These are phyloP conservation scores for Acanthamoeba triangularis DNA, from an alignment of 208 protist genomes.

Conservation along the genomic window DNA sequence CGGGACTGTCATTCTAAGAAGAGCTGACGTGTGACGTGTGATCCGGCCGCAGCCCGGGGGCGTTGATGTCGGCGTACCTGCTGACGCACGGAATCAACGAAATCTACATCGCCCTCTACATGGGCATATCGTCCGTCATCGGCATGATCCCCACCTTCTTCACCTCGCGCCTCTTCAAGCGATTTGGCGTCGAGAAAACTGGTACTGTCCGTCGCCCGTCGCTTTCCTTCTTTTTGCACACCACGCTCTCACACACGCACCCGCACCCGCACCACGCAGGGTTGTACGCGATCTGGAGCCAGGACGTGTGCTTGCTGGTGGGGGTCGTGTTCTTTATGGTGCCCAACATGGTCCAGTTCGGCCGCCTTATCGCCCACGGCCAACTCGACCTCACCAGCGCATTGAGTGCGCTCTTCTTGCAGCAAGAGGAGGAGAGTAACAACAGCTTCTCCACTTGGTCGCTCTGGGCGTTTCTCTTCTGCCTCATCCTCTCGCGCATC, in stretches of 20 bases:
- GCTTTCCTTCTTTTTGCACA: not conserved
- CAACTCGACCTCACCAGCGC: not conserved
- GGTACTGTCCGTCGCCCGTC: not conserved
- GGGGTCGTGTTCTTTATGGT: conserved; percentile 8
- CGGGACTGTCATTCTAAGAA: not conserved
- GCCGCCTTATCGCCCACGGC: not conserved
- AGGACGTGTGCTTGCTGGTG: conserved; percentile 16
- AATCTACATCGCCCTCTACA: conserved; percentile 38
- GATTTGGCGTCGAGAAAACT: conserved; percentile 10
- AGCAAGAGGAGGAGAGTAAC: not conserved
- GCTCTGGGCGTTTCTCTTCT: conserved; percentile 53
- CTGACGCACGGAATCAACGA: conserved; percentile 56
- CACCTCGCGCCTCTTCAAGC: conserved; percentile 21
- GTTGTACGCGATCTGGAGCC: conserved; percentile 31
- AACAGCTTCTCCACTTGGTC: not conserved
- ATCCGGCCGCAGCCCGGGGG: not conserved
- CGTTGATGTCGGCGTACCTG: conserved; percentile 57
- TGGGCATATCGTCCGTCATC: not conserved
- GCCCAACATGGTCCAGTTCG: conserved; percentile 11
- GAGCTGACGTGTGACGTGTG: not conserved
- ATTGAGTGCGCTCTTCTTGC: not conserved
- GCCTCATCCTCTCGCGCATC: conserved; percentile 53
- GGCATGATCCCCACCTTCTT: conserved; percentile 70
- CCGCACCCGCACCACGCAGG: not conserved
- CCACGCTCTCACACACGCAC: not conserved